Evolutionary conservation across 768 basidiomycete genomes (phyloP), one percentile per base, ranked within the genome.

Genomic region (Tylopilus sp.): DNA sequence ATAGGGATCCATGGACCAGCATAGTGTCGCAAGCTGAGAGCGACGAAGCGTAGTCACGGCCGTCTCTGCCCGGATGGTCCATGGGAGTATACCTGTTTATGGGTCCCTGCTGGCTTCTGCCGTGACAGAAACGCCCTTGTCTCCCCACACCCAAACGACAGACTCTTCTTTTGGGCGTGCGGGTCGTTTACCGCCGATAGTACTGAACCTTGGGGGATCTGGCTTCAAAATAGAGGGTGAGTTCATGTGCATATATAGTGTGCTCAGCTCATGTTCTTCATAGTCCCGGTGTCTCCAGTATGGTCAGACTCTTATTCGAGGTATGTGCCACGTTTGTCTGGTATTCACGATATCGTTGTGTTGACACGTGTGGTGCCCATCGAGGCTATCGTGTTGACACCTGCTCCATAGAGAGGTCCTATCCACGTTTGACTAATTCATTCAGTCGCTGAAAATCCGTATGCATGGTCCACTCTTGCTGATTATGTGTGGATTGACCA

Each of bases 401-500:
- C n/a, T 43, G 7, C 6, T 5, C 28, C 4, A 17, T 36, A 86
- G 84, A 87, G 86, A 50, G 86, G 86, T 1, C 86, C 86, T 2
- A 79, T 87, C 41, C 73, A 73, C 6, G 73, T 88, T 43, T 66
- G 71, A 22, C 63, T 69, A 50, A 72, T 86, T 57, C 80, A 79
- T 47, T 73, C 71, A 10, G 62, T 75, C 1, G 65, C 66, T 17
- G 57, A 71, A n/a, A 87, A 87, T 56, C 62, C 73, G 4, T 76
- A 79, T 62, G 75, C 78, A 55, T 86, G 83, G 80, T 68, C 77
- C 50, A 75, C 69, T 86, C n/a, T n/a, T n/a, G n/a, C n/a, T n/a
- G n/a, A n/a, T n/a, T n/a, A n/a, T n/a, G n/a, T n/a, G n/a, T n/a
- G 82, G 82, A 71, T 88, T 44, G 87, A 88, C 58, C 82, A 87